Evolutionary conservation across 192 early-diverging fungal genomes (phyloP), one percentile per base, ranked within the genome.

Genomic region (Coemansia sp.): DNA sequence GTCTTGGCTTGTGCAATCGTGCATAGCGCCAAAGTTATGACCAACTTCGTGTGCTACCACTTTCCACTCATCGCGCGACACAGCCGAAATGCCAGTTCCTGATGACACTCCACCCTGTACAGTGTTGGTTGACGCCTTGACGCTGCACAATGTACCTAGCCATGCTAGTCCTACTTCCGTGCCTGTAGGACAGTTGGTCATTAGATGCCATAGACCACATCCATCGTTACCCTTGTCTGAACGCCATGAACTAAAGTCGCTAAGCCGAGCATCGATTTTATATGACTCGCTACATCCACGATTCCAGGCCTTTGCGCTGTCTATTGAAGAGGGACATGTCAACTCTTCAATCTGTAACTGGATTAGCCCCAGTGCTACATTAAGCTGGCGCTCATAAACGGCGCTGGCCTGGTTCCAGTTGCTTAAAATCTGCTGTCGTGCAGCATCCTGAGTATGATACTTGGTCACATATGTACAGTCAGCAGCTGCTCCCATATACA

Each of bases 11-110:
- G 83, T 88, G 59, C 95, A 97, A 64, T 97, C 95, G 63, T 97
- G 93, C 48, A 80, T 81, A 1, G 93, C 93, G 36, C 93, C 92
- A 72, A 89, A 89, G 37, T 84, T 84, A 59, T 95, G 93, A 18
- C 93, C 92, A 64, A 95, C 84, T 71, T 95, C 95, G 63, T 97
- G 95, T 20, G 94, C 94, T 9, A 95, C 86, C 4, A 94, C 87
- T 75, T 92, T 92, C 93, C 93, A 97, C 67, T 93, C 90, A 53
- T 86, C 86, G n/a, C 84, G 81, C 14, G 82, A 84, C n/a, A 84
- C 82, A 0, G 93, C 88, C 14, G 89, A 92, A 1, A 97, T 86
- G 35, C 87, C 94, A 0, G 90, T 86, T 14, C 93, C 92, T 12
- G 91, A 87, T 41, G 63, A 64, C 18, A 72, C 79, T 15, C 72